A percentile compares a stretch with the other conserved stretches of the same genome.
phyloP scores from a whole-genome alignment of 2,329 filamentous ascomycete genomes.

The Fusarium subtropicale region DNA sequence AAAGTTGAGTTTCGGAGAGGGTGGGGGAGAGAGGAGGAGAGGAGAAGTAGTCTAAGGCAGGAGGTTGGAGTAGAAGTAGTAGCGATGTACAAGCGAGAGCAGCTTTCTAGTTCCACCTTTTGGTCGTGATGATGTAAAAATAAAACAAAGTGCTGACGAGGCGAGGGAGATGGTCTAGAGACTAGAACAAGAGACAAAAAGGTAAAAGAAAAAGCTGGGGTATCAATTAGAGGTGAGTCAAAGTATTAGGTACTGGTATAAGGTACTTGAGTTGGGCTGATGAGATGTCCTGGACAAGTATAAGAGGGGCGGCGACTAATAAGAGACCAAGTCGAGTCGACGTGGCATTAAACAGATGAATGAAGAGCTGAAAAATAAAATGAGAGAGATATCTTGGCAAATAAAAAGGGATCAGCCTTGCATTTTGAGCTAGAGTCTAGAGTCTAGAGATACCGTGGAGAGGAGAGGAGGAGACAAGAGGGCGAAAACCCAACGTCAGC shows the following conservation, averaged over 20 bases:
- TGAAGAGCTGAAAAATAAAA: neutral
- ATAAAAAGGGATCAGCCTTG: conserved; percentile 17
- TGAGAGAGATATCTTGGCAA: conserved; percentile 9
- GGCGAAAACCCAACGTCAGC: conserved; percentile 47
- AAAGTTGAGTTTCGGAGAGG: conserved; percentile 15
- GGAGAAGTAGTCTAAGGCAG: conserved; percentile 10
- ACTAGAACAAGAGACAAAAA: neutral
- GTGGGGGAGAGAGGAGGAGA: conserved; percentile 23
- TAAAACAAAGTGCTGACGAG: conserved; percentile 4
- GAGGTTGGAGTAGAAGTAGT: conserved; percentile 23
- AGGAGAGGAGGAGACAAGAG: neutral
- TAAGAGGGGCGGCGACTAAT: conserved; percentile 20
- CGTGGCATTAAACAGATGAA: conserved; percentile 18
- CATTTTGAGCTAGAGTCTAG: neutral
- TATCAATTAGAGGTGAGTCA: conserved; percentile 17
- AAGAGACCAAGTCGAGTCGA: conserved; percentile 15
- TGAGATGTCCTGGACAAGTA: neutral
- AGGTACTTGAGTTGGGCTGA: conserved; percentile 14
- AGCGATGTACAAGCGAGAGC: conserved; percentile 14
- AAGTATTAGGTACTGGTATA: conserved; percentile 6
- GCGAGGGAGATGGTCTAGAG: neutral
- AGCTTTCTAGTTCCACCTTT: conserved; percentile 12
- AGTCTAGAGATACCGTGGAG: neutral
- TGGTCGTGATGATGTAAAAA: neutral
- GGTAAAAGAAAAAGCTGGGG: neutral